These are phyloP conservation scores for Aleurites moluccanus DNA, from an alignment of 441 rosid species.

Conservation along the genomic window DNA sequence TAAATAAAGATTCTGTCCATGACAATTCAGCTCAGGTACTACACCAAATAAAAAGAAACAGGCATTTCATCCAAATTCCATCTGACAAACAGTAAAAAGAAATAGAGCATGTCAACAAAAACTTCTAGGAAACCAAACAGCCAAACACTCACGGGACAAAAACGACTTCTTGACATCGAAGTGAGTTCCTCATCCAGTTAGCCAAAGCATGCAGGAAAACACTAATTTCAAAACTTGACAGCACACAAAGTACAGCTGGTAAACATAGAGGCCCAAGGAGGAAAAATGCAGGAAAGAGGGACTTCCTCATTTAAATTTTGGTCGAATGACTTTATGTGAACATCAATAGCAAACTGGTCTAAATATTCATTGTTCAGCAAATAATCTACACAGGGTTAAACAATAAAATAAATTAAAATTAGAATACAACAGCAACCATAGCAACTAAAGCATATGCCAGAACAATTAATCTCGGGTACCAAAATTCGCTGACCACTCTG, in stretches of 20 bases:
- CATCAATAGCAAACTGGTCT: neutral
- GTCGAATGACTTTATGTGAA: neutral
- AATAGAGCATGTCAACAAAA: neutral
- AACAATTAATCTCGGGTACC: constrained; percentile 23
- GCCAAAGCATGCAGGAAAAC: neutral
- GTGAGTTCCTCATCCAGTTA: neutral
- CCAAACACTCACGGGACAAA: neutral
- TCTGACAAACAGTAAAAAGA: neutral
- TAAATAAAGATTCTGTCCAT: neutral
- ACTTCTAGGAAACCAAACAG: neutral
- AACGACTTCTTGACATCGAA: neutral
- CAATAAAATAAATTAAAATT: constrained; percentile 23
- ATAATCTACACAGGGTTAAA: constrained; percentile 28
- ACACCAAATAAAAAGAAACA: neutral
- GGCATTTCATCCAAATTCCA: neutral
- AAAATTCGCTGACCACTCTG: constrained; percentile 39
- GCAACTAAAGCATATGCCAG: constrained; percentile 34
- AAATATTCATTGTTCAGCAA: constrained; percentile 8
- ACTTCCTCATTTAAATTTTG: neutral
- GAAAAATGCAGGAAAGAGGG: neutral
- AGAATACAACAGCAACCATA: constrained; percentile 31
- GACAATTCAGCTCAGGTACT: neutral
- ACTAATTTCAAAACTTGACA: neutral
- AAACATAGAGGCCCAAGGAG: neutral
- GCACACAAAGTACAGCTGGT: neutral